Conservation (phyloP, 2,329 filamentous ascomycete species). For the Pseudocercospora fuligena region DNA sequence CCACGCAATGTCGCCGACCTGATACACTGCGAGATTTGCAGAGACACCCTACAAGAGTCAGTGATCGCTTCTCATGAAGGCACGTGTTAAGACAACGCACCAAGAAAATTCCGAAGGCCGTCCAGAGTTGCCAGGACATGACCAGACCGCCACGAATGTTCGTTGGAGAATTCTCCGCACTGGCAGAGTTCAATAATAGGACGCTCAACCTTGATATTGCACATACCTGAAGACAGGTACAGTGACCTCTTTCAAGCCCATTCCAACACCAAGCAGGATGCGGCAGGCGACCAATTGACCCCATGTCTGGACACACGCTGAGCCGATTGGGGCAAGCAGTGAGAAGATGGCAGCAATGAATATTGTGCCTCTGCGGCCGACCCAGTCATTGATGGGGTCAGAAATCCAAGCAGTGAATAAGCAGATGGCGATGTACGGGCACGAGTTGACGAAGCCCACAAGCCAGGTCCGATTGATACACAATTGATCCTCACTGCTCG, state of each 20-base stretch:
- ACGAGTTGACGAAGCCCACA: constrained; percentile 39
- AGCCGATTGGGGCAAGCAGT: constrained; percentile 67
- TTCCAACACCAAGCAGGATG: constrained; percentile 68
- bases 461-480: constrained; percentile 9
- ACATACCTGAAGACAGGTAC: constrained; percentile 45
- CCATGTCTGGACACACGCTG: constrained; percentile 71
- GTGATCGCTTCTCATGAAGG: neutral
- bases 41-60: constrained; percentile 1
- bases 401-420: constrained; percentile 56
- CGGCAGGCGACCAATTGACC: constrained; percentile 70
- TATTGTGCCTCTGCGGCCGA: constrained; percentile 44
- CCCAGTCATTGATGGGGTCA: constrained; percentile 44
- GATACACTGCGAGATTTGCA: constrained; percentile 40
- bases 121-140: constrained; percentile 43
- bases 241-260: constrained; percentile 48
- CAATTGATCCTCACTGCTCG: neutral
- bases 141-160: constrained; percentile 51
- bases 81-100: constrained; percentile 35
- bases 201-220: neutral
- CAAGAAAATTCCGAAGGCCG: constrained; percentile 67
- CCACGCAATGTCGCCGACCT: constrained; percentile 64
- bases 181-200: neutral
- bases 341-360: constrained; percentile 49
- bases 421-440: constrained; percentile 50
- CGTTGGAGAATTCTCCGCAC: constrained; percentile 50